Percentiles rank a stretch among this genome's conserved stretches.
phyloP scores from a whole-genome alignment of 345 rosid genomes.

The Lumnitzera racemosa region DNA sequence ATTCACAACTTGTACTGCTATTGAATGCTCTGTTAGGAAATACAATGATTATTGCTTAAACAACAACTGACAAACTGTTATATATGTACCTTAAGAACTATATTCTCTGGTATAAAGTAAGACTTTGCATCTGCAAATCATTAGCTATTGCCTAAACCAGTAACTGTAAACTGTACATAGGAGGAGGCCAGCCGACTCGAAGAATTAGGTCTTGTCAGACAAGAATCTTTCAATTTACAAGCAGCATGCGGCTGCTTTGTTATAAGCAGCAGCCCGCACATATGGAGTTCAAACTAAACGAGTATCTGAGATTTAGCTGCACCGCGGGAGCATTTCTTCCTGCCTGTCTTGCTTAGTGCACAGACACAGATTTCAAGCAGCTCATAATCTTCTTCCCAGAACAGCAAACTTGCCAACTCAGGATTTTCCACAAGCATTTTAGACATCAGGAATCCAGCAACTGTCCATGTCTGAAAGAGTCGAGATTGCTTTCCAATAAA shows the following conservation, averaged over 20 bases:
- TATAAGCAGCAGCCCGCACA: not conserved
- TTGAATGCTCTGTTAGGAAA: too few relatives aligned
- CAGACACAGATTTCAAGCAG: conserved; percentile 85
- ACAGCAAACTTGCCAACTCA: conserved; percentile 63
- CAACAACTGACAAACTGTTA: too few relatives aligned
- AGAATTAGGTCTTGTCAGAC: not conserved
- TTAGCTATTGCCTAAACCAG: too few relatives aligned
- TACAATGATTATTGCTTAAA: too few relatives aligned
- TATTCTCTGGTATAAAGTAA: too few relatives aligned
- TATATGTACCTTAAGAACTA: too few relatives aligned
- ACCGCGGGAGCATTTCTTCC: conserved; percentile 84
- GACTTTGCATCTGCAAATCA: too few relatives aligned
- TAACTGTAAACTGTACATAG: too few relatives aligned
- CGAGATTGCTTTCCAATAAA: conserved; percentile 91
- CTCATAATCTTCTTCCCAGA: conserved; percentile 94
- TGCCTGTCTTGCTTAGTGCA: conserved; percentile 66
- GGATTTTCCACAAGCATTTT: conserved; percentile 76
- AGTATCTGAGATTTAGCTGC: conserved; percentile 93
- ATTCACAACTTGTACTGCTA: too few relatives aligned
- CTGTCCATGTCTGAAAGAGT: conserved; percentile 86
- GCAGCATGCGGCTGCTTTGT: too few relatives aligned
- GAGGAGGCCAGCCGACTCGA: too few relatives aligned
- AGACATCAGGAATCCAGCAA: conserved; percentile 83
- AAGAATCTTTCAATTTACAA: too few relatives aligned
- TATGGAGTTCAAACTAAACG: conserved; percentile 27